Conservation (phyloP, 78 protist genomes). For the Dictyostelium purpureum region DNA sequence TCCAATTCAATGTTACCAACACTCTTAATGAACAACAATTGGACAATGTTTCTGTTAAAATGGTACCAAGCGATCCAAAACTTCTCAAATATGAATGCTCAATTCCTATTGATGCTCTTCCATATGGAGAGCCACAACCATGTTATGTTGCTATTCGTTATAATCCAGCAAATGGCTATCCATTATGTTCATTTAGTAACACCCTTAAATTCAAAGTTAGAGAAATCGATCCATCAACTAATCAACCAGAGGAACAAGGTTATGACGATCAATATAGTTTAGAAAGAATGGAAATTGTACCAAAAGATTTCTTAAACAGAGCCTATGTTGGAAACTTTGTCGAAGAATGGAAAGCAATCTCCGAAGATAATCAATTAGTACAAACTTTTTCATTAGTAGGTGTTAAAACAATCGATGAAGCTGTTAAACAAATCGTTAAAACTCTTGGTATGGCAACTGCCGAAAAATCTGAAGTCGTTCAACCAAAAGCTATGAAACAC, state of each 20-base stretch:
- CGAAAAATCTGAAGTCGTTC: slow-evolving; percentile 75
- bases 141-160: slow-evolving; percentile 56
- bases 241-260: slow-evolving; percentile 82
- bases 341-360: slow-evolving; percentile 81
- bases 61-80: slow-evolving; percentile 56
- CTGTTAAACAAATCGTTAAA: slow-evolving; percentile 75
- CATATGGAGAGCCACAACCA: slow-evolving; percentile 32
- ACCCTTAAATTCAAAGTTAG: slow-evolving; percentile 80
- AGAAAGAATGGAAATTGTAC: slow-evolving; percentile 75
- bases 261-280: slow-evolving; percentile 87
- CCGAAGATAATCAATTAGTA: slow-evolving; percentile 70
- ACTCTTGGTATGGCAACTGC: slow-evolving; percentile 90
- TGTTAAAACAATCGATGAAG: slow-evolving; percentile 78
- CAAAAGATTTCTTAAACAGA: slow-evolving; percentile 80
- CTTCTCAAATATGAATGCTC: not conserved
- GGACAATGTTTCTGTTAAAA: slow-evolving; percentile 82
- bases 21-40: slow-evolving; percentile 91
- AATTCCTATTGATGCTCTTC: slow-evolving; percentile 34
- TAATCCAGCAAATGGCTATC: slow-evolving; percentile 1
- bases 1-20: slow-evolving; percentile 92
- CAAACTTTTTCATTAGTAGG: slow-evolving; percentile 84
- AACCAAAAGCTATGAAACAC: slow-evolving; percentile 71
- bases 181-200: slow-evolving; percentile 43
- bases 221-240: slow-evolving; percentile 89
- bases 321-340: slow-evolving; percentile 73